These are phyloP conservation scores for Trametes sp. DNA, from an alignment of 1,284 basidiomycete genomes.

Conservation along the genomic window DNA sequence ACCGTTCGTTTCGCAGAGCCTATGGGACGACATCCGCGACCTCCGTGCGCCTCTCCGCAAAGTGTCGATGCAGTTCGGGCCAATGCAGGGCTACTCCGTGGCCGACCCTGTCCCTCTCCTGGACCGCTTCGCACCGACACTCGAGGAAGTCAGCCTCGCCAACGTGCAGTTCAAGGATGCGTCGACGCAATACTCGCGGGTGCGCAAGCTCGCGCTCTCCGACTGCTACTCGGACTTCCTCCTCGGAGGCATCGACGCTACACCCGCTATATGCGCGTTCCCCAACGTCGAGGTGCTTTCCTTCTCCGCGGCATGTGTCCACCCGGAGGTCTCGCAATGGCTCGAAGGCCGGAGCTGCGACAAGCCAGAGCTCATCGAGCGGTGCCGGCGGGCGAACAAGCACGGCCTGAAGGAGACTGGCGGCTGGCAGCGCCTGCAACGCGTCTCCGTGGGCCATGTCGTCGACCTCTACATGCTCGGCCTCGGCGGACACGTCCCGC, in stretches of 20 bases:
- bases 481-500: slow-evolving; percentile 7
- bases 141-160: slow-evolving; percentile 15
- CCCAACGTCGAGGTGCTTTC: slow-evolving; percentile 12
- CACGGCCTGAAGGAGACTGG: not conserved
- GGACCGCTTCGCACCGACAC: slow-evolving; percentile 10
- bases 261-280: slow-evolving; percentile 14
- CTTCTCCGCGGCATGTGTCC: slow-evolving; percentile 12
- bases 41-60: slow-evolving; percentile 16
- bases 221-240: slow-evolving; percentile 19
- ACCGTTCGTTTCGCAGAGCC: slow-evolving; percentile 10
- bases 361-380: slow-evolving; percentile 21
- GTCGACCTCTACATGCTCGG: slow-evolving; percentile 26
- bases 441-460: slow-evolving; percentile 17
- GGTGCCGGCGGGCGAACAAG: slow-evolving; percentile 17
- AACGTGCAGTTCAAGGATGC: slow-evolving; percentile 15
- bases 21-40: slow-evolving; percentile 10
- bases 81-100: slow-evolving; percentile 7
- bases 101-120: slow-evolving; percentile 19
- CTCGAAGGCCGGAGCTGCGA: slow-evolving; percentile 14
- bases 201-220: slow-evolving; percentile 12
- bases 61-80: slow-evolving; percentile 9
- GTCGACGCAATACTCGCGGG: not conserved
- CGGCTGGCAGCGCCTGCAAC: slow-evolving; percentile 9
- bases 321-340: slow-evolving; percentile 21
- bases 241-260: slow-evolving; percentile 19